Percentiles rank a stretch among this genome's conserved stretches.
Conservation (phyloP, 2,329 filamentous ascomycete species). For the Mycogone perniciosa region DNA sequence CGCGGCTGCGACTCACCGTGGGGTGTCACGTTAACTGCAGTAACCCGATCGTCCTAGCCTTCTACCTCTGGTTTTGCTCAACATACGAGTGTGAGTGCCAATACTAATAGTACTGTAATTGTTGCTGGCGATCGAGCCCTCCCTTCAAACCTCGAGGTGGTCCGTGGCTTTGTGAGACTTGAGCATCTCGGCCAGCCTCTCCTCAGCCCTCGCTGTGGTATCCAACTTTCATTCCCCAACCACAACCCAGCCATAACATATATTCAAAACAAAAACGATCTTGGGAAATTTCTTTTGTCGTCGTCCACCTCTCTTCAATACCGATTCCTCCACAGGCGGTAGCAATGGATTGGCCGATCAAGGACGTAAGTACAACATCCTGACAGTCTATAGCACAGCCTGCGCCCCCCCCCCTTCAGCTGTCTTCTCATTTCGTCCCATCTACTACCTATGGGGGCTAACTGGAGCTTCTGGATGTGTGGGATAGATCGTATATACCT, state of each 20-base stretch:
- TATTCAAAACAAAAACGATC: too few species aligned
- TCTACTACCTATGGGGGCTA: background rate
- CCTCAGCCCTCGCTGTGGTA: background rate
- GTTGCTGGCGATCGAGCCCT: background rate
- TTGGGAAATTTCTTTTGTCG: background rate
- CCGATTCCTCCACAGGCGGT: background rate
- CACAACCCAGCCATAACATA: too few species aligned
- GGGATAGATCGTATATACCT: slow-evolving; percentile 72
- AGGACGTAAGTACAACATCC: slow-evolving; percentile 28
- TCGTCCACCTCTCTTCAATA: background rate
- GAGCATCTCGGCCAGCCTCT: background rate
- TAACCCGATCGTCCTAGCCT: background rate
- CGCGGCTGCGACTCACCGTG: background rate
- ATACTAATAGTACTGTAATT: background rate
- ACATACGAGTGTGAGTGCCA: too few species aligned
- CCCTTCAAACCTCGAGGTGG: background rate
- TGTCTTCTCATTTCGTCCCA: background rate
- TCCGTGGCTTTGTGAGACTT: background rate
- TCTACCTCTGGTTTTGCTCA: too few species aligned
- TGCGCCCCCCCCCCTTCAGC: too few species aligned
- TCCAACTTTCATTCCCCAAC: background rate
- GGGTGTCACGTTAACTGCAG: background rate
- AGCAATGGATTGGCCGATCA: slow-evolving; percentile 41
- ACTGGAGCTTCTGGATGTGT: background rate
- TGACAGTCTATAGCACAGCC: too few species aligned